Conservation (phyloP, 1,139 yeast genomes). For the Pichiaceae sp. region DNA sequence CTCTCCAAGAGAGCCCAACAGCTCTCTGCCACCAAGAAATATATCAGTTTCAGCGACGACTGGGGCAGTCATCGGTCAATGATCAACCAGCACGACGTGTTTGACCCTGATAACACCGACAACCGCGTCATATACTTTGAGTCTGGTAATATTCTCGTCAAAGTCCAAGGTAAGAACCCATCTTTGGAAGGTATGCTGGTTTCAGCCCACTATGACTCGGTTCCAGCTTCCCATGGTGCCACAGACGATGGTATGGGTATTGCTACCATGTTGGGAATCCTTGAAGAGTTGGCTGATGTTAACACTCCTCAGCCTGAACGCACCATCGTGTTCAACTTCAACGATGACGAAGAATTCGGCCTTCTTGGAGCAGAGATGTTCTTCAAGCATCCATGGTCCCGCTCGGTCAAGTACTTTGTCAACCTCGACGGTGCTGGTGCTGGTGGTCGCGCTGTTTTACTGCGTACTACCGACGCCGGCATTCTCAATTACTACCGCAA, state of each 20-base stretch:
- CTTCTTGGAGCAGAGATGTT: conserved; percentile 76
- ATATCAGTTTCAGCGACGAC: conserved; percentile 41
- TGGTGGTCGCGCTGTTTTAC: conserved; percentile 79
- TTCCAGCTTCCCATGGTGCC: conserved; percentile 79
- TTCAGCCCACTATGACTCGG: conserved; percentile 87
- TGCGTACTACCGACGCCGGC: conserved; percentile 76
- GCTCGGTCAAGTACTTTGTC: conserved; percentile 54
- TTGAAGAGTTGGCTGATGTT: conserved; percentile 38
- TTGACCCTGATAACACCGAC: conserved; percentile 29
- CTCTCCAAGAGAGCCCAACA: conserved; percentile 36
- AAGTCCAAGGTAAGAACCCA: conserved; percentile 54
- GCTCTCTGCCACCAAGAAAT: conserved; percentile 24
- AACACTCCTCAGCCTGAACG: conserved; percentile 49
- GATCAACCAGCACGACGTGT: conserved; percentile 39
- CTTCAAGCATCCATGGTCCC: conserved; percentile 66
- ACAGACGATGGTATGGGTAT: conserved; percentile 95
- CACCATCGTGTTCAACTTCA: conserved; percentile 74
- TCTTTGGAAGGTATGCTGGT: conserved; percentile 58
- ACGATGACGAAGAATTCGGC: conserved; percentile 88
- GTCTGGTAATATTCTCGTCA: conserved; percentile 68
- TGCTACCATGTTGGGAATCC: conserved; percentile 68
- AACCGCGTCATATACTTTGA: conserved; percentile 61
- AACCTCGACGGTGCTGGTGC: conserved; percentile 96
- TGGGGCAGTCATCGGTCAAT: conserved; percentile 34
- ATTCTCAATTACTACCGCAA: conserved; percentile 47